Base-by-base conservation (phyloP, 1,139 yeast species). In the Yamadazyma friedrichii region DNA sequence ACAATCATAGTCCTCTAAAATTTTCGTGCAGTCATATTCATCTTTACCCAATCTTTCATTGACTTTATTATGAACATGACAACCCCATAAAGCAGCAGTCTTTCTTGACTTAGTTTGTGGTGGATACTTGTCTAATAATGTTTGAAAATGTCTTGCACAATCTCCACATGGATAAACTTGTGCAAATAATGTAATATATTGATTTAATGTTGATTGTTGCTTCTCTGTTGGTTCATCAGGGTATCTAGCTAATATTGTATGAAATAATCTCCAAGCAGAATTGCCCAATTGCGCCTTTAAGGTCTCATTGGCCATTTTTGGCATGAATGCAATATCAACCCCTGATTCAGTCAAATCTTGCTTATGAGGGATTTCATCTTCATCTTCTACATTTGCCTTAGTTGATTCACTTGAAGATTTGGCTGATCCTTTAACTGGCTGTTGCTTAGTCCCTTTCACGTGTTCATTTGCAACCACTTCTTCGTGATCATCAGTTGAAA, bases 81-180 rank as follows among this genome's bases (percentile, higher is more conserved):
- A 93, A 1, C 98, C 98, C 98, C 98, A 93, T 49, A 87, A 67
- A 0, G 96, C 89, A 0, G 98, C 98, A 2, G 81, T 78, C 48
- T 83, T 82, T 43, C 96, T 74, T 15, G 84, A 76, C 8, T 80
- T 72, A 2, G 86, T 76, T 56, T 94, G 98, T 2, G 96, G 97
- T 1, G 98, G 98, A 54, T 71, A 80, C 52, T 84, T 73, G 40
- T 67, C 57, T 44, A 93, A 65, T 51, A 91, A 67, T 52, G 75
- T 64, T 48, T 79, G 85, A 61, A 93, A 93, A 62, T 93, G 98
- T 50, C 88, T 74, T 0, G 98, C 97, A 67, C 98, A 91, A 59
- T 91, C 96, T 6, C 96, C 95, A 63, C 95, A 88, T 0, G 96
- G 96, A 50, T 88, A 88, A 12, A 87, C 88, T 53, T 86, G 88